A percentile compares a stretch with the other conserved stretches of the same genome.
Evolutionary conservation across 2,329 filamentous ascomycete genomes (phyloP).

Genomic region (Cercospora zeina): DNA sequence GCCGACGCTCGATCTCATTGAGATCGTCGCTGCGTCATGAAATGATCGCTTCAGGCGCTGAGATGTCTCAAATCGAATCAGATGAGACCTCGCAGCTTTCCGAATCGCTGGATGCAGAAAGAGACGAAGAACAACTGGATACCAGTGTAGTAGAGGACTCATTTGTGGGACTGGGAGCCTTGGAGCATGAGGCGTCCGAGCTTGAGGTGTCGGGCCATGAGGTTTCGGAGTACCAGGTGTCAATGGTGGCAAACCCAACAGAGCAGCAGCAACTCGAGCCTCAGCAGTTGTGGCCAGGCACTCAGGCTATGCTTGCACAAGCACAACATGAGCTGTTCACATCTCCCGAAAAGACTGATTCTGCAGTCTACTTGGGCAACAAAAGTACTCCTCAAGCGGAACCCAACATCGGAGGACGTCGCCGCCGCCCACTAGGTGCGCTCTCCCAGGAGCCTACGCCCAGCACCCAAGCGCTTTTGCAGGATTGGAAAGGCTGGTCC

Average conservation of each 20-base stretch:
- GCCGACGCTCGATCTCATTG: slow-evolving; percentile 25
- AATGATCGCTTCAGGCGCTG: slow-evolving; percentile 33
- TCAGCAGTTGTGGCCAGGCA: slow-evolving; percentile 29
- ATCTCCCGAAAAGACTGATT: slow-evolving; percentile 34
- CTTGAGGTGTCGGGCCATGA: too few relatives aligned
- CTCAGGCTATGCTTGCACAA: slow-evolving; percentile 35
- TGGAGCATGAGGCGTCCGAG: neutral
- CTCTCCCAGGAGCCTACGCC: slow-evolving; percentile 36
- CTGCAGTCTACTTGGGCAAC: slow-evolving; percentile 17
- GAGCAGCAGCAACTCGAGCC: neutral
- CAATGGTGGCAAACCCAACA: neutral
- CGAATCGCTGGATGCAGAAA: neutral
- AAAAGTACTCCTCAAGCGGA: slow-evolving; percentile 36
- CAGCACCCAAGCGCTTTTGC: slow-evolving; percentile 50
- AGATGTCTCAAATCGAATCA: slow-evolving; percentile 23
- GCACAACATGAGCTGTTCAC: slow-evolving; percentile 36
- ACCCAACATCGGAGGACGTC: slow-evolving; percentile 38
- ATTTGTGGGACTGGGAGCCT: neutral
- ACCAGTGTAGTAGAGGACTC: slow-evolving; percentile 3
- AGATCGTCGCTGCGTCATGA: slow-evolving; percentile 31
- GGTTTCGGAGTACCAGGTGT: too few relatives aligned
- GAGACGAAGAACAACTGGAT: slow-evolving; percentile 1
- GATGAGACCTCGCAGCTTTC: slow-evolving; percentile 25
- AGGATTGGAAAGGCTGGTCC: slow-evolving; percentile 45
- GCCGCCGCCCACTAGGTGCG: slow-evolving; percentile 24